Evolutionary conservation across 2,329 filamentous ascomycete species (phyloP).

Genomic region (Myriosclerotinia curreyana): DNA sequence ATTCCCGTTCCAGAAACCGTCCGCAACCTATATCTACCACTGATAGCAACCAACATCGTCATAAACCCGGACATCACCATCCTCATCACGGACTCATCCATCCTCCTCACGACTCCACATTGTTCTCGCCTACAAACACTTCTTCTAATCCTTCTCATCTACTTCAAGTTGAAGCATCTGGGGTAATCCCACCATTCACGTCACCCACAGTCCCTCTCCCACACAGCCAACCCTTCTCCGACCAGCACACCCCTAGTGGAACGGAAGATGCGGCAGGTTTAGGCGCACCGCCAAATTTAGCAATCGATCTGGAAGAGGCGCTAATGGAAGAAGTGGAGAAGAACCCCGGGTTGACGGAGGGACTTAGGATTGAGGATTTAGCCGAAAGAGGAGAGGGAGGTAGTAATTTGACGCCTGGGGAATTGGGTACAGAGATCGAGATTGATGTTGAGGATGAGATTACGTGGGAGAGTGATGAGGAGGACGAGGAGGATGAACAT

Average conservation of each 20-base stretch:
- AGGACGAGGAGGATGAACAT: background rate
- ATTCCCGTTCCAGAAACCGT: conserved; percentile 7
- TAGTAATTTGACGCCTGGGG: background rate
- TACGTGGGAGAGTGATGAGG: conserved; percentile 10
- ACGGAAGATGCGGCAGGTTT: background rate
- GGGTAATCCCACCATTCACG: conserved; percentile 13
- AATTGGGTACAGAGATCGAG: background rate
- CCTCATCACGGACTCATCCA: conserved; percentile 5
- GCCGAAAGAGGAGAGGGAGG: background rate
- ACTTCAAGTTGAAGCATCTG: background rate
- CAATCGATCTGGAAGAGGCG: conserved; percentile 9
- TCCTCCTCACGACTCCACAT: conserved; percentile 1
- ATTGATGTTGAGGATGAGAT: background rate
- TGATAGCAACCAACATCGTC: background rate
- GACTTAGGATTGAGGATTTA: background rate
- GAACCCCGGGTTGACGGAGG: background rate
- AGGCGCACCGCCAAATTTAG: conserved; percentile 4
- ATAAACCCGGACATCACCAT: background rate
- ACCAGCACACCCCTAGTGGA: background rate
- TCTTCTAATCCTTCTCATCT: background rate
- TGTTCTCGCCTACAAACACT: background rate
- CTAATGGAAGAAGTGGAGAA: conserved; percentile 8
- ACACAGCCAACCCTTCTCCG: background rate
- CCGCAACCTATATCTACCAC: background rate
- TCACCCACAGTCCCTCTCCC: background rate